Conservation (phyloP, 495 filamentous ascomycete genomes). For the Penicillium nucicola region DNA sequence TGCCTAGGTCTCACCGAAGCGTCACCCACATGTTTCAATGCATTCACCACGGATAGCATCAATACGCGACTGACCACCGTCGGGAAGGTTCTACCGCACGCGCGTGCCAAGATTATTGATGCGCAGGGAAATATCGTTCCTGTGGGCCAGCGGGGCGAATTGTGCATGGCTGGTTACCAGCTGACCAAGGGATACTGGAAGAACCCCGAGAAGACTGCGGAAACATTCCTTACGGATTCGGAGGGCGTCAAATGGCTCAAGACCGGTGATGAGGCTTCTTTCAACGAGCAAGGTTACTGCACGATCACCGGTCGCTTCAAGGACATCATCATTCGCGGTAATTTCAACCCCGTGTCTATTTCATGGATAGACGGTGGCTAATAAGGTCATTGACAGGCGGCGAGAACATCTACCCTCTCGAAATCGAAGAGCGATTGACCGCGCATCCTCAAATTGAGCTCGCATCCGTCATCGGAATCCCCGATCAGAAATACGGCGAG, state of each 20-base stretch:
- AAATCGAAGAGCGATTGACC: slow-evolving; percentile 66
- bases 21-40: slow-evolving; percentile 69
- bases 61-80: slow-evolving; percentile 58
- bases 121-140: slow-evolving; percentile 55
- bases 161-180: slow-evolving; percentile 68
- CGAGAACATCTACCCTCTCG: slow-evolving; percentile 77
- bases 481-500: slow-evolving; percentile 63
- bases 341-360: not conserved
- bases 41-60: slow-evolving; percentile 62
- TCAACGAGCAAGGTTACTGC: slow-evolving; percentile 62
- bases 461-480: slow-evolving; percentile 62
- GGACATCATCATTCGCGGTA: slow-evolving; percentile 78
- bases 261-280: slow-evolving; percentile 68
- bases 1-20: slow-evolving; percentile 61
- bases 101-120: slow-evolving; percentile 65
- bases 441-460: slow-evolving; percentile 52
- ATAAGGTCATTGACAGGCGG: slow-evolving; percentile 38
- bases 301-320: slow-evolving; percentile 73
- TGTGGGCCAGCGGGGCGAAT: slow-evolving; percentile 56
- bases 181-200: slow-evolving; percentile 69
- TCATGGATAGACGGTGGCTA: not conserved
- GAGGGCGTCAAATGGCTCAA: slow-evolving; percentile 61
- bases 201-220: slow-evolving; percentile 65
- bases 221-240: slow-evolving; percentile 57
- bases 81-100: slow-evolving; percentile 65